Base-by-base conservation (phyloP, 257 asterid genomes). In the Buddleja alternifolia region DNA sequence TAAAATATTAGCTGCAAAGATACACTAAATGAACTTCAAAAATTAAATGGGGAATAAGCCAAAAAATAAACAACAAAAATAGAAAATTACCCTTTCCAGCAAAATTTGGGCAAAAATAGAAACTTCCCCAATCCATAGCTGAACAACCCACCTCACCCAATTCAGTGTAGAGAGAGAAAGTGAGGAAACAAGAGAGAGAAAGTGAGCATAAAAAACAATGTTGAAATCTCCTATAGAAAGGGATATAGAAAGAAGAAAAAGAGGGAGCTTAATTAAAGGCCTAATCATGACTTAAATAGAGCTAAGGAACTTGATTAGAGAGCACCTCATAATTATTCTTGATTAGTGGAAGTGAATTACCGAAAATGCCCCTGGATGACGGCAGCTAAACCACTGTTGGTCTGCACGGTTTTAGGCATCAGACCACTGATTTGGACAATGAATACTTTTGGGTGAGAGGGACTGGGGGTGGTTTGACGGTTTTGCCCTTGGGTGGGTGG, bases 401-500 rank as follows among this genome's bases (percentile, higher is more conserved):
- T 7, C 4, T 76, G 62, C 76, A 72, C 78, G 82, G 78, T 73
- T 73, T 73, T 75, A 16, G 73, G 73, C 72, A 53, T 66, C 53
- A 50, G 53, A 66, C 51, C 77, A 21, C 68, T 59, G 81, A 78
- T 83, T 66, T 78, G 69, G 85, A 84, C 85, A 65, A 42, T 32
- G 61, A 63, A 60, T 65, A 75, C 88, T 78, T 87, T 87, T 75
- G 50, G 7, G 55, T 48, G 91, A 85, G 20, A 85, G 77, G 2
- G 82, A 87, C 60, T 2, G 76, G n/a, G 9, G 0, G 1, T 20
- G 17, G 19, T 25, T 36, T 60, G 80, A 73, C 90, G 7, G 2
- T 12, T 71, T 61, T 67, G 46, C 67, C 93, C 84, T 25, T 0
- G 10, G 40, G 4, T 5, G 34, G 34, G 34, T 6, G 23, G 23